These are phyloP conservation scores for Cyphellophora attinorum DNA, from an alignment of 2,329 filamentous ascomycete species.

Conservation along the genomic window DNA sequence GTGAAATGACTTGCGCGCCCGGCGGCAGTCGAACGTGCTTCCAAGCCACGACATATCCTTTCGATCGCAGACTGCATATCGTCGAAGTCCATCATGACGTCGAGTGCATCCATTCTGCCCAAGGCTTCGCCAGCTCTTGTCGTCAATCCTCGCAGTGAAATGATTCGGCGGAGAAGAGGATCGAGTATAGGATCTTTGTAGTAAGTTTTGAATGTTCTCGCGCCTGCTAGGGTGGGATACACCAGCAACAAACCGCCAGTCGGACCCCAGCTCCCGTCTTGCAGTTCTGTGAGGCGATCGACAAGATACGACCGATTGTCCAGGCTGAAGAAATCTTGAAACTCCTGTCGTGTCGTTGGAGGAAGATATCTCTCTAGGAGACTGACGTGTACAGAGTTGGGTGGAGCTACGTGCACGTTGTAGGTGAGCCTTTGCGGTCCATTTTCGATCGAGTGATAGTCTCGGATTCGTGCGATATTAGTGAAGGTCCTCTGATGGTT, in stretches of 20 bases:
- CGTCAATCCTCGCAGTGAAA: slow-evolving; percentile 49
- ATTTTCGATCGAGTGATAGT: slow-evolving; percentile 46
- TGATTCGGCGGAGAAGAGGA: slow-evolving; percentile 49
- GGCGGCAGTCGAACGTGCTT: slow-evolving; percentile 18
- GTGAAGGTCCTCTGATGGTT: slow-evolving; percentile 46
- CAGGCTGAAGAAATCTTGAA: slow-evolving; percentile 47
- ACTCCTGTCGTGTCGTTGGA: slow-evolving; percentile 49
- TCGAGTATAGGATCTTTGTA: slow-evolving; percentile 54
- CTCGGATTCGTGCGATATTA: slow-evolving; percentile 49
- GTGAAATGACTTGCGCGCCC: slow-evolving; percentile 28
- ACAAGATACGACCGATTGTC: slow-evolving; percentile 48
- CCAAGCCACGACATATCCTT: slow-evolving; percentile 29
- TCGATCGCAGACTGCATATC: slow-evolving; percentile 35
- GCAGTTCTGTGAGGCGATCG: slow-evolving; percentile 51
- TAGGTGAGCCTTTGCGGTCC: slow-evolving; percentile 28
- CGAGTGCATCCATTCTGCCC: slow-evolving; percentile 44
- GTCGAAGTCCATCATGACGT: slow-evolving; percentile 46
- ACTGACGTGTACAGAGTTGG: slow-evolving; percentile 50
- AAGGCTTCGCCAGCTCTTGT: slow-evolving; percentile 46
- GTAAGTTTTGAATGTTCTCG: slow-evolving; percentile 46
- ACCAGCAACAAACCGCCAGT: slow-evolving; percentile 52
- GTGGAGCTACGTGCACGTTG: slow-evolving; percentile 50
- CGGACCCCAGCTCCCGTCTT: slow-evolving; percentile 40
- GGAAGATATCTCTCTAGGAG: slow-evolving; percentile 59
- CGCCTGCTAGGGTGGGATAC: slow-evolving; percentile 52